A percentile compares a stretch with the other conserved stretches of the same genome.
These are phyloP conservation scores for Chalciporus sphaerocephalus DNA, from an alignment of 768 basidiomycete genomes.

Conservation along the genomic window DNA sequence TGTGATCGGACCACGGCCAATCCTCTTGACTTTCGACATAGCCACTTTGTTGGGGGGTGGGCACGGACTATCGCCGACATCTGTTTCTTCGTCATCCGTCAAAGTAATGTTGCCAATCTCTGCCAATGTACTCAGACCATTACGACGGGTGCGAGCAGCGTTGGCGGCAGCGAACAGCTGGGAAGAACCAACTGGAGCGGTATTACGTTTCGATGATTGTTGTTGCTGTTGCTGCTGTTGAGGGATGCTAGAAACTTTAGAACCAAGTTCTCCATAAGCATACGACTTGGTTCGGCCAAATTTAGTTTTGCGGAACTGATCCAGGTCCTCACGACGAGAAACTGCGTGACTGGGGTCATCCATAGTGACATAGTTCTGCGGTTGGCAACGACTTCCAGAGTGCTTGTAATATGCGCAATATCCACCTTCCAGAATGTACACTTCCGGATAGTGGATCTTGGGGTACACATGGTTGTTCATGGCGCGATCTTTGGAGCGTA, in stretches of 20 bases:
- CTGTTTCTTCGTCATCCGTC: conserved; percentile 73
- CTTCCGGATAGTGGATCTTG: conserved; percentile 90
- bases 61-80: conserved; percentile 84
- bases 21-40: conserved; percentile 55
- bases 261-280: conserved; percentile 76
- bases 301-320: conserved; percentile 85
- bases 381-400: conserved; percentile 69
- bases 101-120: conserved; percentile 61
- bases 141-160: conserved; percentile 61
- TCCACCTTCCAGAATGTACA: conserved; percentile 95
- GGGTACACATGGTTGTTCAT: conserved; percentile 89
- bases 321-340: conserved; percentile 80
- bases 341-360: conserved; percentile 83
- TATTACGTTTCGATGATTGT: conserved; percentile 58
- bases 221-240: conserved; percentile 39
- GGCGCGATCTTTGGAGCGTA: conserved; percentile 85
- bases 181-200: conserved; percentile 52
- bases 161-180: conserved; percentile 66
- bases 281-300: conserved; percentile 90
- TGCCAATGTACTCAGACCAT: conserved; percentile 56
- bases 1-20: conserved; percentile 43
- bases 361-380: conserved; percentile 85
- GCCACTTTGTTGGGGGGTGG: conserved; percentile 65
- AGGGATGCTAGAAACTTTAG: conserved; percentile 35
- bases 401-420: conserved; percentile 84